Conservation (phyloP, 495 filamentous ascomycete genomes). For the Lasiosphaeria hispida region DNA sequence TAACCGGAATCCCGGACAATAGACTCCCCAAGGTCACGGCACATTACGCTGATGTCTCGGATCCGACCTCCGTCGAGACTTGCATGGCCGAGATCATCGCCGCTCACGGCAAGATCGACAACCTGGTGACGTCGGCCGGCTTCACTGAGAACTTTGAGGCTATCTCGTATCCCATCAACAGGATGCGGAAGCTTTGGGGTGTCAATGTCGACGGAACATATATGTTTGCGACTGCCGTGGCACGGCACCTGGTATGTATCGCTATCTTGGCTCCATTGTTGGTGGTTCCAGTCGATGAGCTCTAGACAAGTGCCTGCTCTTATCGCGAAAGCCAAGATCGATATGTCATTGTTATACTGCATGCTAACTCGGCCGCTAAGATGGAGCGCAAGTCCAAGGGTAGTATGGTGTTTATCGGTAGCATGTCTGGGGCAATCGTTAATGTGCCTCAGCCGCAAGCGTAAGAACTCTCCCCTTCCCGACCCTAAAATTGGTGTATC, state of each 20-base stretch:
- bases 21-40: slow-evolving; percentile 81
- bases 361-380: slow-evolving; percentile 6
- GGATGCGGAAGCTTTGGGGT: slow-evolving; percentile 86
- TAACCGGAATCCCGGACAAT: neutral
- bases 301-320: too few relatives aligned
- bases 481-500: neutral
- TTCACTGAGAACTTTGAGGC: slow-evolving; percentile 96
- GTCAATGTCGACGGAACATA: slow-evolving; percentile 97
- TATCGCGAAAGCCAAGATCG: too few relatives aligned
- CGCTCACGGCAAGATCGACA: slow-evolving; percentile 78
- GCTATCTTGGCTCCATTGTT: too few relatives aligned
- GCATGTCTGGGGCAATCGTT: slow-evolving; percentile 89
- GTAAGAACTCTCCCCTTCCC: slow-evolving; percentile 27
- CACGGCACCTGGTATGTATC: slow-evolving; percentile 65
- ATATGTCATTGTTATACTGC: neutral
- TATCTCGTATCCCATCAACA: slow-evolving; percentile 80
- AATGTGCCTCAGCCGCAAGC: slow-evolving; percentile 94
- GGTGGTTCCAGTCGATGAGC: neutral
- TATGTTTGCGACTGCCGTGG: slow-evolving; percentile 78
- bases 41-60: slow-evolving; percentile 84
- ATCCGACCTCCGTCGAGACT: slow-evolving; percentile 68
- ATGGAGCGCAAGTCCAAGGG: slow-evolving; percentile 77
- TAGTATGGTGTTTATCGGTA: slow-evolving; percentile 91
- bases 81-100: slow-evolving; percentile 66
- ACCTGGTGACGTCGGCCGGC: slow-evolving; percentile 90